Percentiles rank a stretch among this genome's conserved stretches.
These are phyloP conservation scores for Magnolia officinalis DNA, from an alignment of 164 flowering plant genomes.

Conservation along the genomic window DNA sequence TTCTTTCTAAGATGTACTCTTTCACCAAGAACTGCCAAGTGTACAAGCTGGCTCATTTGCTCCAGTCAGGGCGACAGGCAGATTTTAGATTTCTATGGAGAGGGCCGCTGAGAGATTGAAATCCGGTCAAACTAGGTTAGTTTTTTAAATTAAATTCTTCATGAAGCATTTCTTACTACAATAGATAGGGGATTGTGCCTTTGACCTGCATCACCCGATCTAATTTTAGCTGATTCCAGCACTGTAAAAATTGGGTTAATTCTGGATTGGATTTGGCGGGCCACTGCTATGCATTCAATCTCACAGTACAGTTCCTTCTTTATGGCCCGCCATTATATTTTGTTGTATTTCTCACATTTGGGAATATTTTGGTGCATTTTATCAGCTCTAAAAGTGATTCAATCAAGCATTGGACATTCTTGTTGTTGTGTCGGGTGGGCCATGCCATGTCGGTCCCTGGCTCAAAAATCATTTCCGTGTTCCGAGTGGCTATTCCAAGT, in stretches of 20 bases:
- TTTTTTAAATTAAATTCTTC: slow-evolving; percentile 2
- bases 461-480: no score
- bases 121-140: background rate
- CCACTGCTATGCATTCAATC: background rate
- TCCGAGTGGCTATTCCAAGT: no score
- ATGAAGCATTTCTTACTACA: background rate
- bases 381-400: no score
- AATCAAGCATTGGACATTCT: no score
- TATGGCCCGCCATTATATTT: background rate
- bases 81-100: background rate
- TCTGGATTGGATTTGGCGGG: background rate
- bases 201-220: background rate
- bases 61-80: background rate
- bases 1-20: background rate
- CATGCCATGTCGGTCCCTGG: no score
- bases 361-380: background rate
- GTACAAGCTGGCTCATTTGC: background rate
- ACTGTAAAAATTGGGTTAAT: slow-evolving; percentile 3
- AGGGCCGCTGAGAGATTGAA: slow-evolving; percentile 7
- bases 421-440: no score
- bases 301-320: background rate
- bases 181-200: background rate
- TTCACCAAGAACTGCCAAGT: background rate
- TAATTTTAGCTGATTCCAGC: slow-evolving; percentile 1
- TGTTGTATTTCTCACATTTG: background rate